These are phyloP conservation scores for Euryodendron excelsum DNA, from an alignment of 148 eudicot genomes.

Conservation along the genomic window DNA sequence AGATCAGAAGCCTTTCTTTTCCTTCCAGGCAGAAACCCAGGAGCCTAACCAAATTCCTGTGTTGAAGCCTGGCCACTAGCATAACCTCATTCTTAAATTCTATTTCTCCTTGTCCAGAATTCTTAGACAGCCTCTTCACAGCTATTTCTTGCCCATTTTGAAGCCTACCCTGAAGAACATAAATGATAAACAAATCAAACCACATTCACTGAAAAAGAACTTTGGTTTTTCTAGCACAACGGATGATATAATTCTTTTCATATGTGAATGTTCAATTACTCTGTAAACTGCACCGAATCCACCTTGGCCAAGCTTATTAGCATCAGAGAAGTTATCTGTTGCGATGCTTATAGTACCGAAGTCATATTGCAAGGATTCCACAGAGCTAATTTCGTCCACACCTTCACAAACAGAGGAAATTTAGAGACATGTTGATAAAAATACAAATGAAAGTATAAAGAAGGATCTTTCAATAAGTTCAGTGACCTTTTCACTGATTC, in stretches of 20 bases:
- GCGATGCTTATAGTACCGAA: constrained; percentile 41
- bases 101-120: constrained; percentile 33
- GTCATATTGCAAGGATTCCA: constrained; percentile 36
- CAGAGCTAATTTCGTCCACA: constrained; percentile 12
- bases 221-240: background rate
- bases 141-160: constrained; percentile 28
- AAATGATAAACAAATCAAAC: background rate
- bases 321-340: constrained; percentile 45
- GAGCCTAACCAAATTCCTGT: constrained; percentile 32
- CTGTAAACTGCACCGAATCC: constrained; percentile 40
- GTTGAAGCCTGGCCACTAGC: constrained; percentile 32
- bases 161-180: constrained; percentile 27
- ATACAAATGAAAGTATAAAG: no score
- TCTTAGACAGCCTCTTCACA: constrained; percentile 32
- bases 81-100: constrained; percentile 38
- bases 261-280: constrained; percentile 16
- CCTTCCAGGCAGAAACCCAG: constrained; percentile 27
- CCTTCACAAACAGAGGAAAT: background rate
- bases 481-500: no score
- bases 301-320: constrained; percentile 32
- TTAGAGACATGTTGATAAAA: no score
- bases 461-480: no score
- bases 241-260: background rate
- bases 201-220: background rate
- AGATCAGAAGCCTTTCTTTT: constrained; percentile 31